Evolutionary conservation across 176 grass and related monocot genomes (phyloP).

Genomic region (Carex scoparia): DNA sequence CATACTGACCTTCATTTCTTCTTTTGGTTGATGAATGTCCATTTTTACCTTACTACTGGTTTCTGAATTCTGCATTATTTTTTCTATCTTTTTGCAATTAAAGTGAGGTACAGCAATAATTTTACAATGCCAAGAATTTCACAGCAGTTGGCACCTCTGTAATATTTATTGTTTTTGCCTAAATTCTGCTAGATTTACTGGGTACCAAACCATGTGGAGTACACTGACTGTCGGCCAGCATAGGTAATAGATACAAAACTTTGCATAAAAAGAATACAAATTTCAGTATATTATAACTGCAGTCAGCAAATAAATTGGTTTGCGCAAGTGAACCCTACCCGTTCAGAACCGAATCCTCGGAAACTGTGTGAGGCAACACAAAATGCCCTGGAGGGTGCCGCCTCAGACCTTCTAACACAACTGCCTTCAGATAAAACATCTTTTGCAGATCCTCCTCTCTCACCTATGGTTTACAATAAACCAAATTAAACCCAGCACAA

Average conservation of each 20-base stretch:
- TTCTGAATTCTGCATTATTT: not conserved
- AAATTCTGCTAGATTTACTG: not conserved
- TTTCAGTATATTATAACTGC: not conserved
- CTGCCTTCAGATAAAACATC: conserved; percentile 31
- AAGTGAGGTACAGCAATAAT: not conserved
- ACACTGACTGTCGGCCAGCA: not conserved
- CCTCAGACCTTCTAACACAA: conserved; percentile 34
- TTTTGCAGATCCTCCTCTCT: conserved; percentile 27
- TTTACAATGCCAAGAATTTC: not conserved
- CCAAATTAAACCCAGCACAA: not conserved
- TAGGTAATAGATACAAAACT: not conserved
- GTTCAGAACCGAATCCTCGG: conserved; percentile 1
- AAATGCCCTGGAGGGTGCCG: conserved; percentile 33
- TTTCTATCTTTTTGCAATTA: not conserved
- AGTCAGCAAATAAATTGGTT: not conserved
- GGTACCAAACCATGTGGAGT: not conserved
- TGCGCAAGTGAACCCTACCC: not conserved
- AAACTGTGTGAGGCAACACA: conserved; percentile 31
- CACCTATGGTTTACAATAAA: not conserved
- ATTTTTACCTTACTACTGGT: not conserved
- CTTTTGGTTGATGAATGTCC: not conserved
- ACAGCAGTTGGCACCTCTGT: not conserved
- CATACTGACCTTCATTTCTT: too few relatives aligned
- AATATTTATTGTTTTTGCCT: not conserved
- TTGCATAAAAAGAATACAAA: not conserved